Conservation (phyloP, 305 asterid species). For the Galium porrigens region DNA sequence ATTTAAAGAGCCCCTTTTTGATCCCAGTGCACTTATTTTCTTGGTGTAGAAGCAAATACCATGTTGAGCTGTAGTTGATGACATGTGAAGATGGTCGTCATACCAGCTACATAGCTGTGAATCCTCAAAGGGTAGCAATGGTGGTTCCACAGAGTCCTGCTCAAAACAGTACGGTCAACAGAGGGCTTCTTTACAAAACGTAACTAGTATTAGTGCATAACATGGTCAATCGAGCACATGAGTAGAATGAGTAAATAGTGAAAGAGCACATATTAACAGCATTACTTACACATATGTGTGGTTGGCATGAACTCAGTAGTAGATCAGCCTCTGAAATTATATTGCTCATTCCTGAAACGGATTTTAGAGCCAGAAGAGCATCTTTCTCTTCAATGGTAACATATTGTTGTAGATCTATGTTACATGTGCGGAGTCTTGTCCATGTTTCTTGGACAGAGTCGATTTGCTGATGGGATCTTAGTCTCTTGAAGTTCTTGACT, state of each 20-base stretch:
- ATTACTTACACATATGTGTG: constrained; percentile 34
- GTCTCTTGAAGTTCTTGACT: constrained; percentile 22
- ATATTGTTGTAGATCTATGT: constrained; percentile 29
- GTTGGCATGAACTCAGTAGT: constrained; percentile 43
- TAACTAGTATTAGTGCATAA: neutral
- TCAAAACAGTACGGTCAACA: constrained; percentile 4
- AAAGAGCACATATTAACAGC: neutral
- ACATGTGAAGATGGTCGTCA: constrained; percentile 61
- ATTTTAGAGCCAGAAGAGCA: constrained; percentile 29
- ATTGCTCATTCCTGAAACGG: constrained; percentile 41
- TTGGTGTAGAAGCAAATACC: constrained; percentile 63
- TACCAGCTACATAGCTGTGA: constrained; percentile 39
- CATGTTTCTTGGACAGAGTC: constrained; percentile 55
- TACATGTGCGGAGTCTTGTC: constrained; percentile 39
- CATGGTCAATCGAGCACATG: neutral
- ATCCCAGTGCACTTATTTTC: constrained; percentile 39
- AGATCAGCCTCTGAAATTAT: constrained; percentile 69
- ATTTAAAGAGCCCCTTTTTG: constrained; percentile 25
- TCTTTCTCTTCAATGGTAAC: constrained; percentile 58
- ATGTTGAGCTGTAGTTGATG: constrained; percentile 59
- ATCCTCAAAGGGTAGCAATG: constrained; percentile 27
- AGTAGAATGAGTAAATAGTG: constrained; percentile 3
- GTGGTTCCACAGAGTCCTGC: constrained; percentile 52
- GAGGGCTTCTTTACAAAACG: too few species aligned
- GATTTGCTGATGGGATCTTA: constrained; percentile 20